A percentile compares a stretch with the other conserved stretches of the same genome.
Conservation (phyloP, 768 basidiomycete species). For the Pleurotus giganteus region DNA sequence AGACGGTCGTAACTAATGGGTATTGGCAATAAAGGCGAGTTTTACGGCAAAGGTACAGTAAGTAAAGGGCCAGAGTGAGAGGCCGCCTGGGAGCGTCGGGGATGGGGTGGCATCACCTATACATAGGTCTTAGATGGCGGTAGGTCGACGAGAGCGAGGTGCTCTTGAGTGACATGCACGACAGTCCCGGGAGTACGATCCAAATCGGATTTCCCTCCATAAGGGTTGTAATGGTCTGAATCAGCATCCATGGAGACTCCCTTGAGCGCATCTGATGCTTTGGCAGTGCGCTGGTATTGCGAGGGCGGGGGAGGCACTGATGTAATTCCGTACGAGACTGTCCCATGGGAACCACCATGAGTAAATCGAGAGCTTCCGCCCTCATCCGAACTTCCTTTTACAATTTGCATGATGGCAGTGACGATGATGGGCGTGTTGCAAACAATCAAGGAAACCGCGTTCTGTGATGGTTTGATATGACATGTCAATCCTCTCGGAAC, state of each 20-base stretch:
- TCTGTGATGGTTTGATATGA: constrained; percentile 17
- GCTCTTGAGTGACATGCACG: background rate
- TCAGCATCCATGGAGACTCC: background rate
- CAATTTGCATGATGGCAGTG: constrained; percentile 18
- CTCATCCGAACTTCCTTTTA: constrained; percentile 1
- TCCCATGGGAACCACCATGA: background rate
- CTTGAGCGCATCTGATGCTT: constrained; percentile 2
- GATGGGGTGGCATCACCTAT: too few relatives aligned
- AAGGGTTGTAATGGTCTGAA: background rate
- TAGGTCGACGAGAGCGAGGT: background rate
- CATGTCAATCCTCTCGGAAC: background rate
- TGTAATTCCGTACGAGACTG: background rate
- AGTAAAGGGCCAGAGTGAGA: too few relatives aligned
- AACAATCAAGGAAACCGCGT: constrained; percentile 34
- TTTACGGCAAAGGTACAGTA: too few relatives aligned
- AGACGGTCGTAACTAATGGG: too few relatives aligned
- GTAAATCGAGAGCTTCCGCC: background rate
- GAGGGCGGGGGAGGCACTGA: background rate
- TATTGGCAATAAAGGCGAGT: too few relatives aligned
- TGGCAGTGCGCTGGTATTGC: background rate
- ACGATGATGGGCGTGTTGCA: constrained; percentile 38
- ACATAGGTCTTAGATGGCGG: background rate
- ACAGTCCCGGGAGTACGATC: background rate
- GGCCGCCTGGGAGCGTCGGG: too few relatives aligned
- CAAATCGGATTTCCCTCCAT: background rate